Conservation (phyloP, 2,329 filamentous ascomycete species). For the Colletotrichum navitas region DNA sequence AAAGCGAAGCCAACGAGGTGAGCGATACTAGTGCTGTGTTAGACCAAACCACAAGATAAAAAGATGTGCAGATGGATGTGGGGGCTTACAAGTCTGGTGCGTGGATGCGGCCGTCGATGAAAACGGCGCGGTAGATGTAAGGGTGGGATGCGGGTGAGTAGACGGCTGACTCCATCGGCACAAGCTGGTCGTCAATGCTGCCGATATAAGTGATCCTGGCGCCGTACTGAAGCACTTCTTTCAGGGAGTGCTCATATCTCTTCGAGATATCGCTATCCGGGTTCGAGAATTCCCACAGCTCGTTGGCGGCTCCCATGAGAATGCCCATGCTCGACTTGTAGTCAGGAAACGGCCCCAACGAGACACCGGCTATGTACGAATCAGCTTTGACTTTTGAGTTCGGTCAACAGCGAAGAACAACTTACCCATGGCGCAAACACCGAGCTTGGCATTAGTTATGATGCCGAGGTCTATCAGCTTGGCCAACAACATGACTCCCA, state of each 20-base stretch:
- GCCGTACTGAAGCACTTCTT: constrained; percentile 80
- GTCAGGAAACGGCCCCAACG: constrained; percentile 91
- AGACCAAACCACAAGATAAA: not conserved
- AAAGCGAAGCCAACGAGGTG: constrained; percentile 93
- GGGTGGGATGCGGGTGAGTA: constrained; percentile 90
- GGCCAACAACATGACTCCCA: constrained; percentile 90
- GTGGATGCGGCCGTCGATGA: constrained; percentile 92
- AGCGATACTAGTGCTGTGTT: constrained; percentile 68
- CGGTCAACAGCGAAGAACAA: not conserved
- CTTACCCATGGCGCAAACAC: constrained; percentile 82
- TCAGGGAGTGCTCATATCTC: constrained; percentile 82
- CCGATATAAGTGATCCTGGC: constrained; percentile 89
- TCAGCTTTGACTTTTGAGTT: not conserved
- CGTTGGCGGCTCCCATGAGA: constrained; percentile 90
- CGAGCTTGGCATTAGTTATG: constrained; percentile 80
- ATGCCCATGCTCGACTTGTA: constrained; percentile 89
- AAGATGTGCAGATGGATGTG: not conserved
- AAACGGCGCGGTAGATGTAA: constrained; percentile 95
- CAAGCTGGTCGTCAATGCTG: constrained; percentile 96
- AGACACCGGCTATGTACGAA: constrained; percentile 78
- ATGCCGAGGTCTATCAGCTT: constrained; percentile 94
- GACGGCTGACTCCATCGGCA: constrained; percentile 90
- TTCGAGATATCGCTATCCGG: constrained; percentile 85
- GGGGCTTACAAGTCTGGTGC: constrained; percentile 83
- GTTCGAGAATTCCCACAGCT: constrained; percentile 93